These are phyloP conservation scores for Yamadazyma mexicana DNA, from an alignment of 1,139 yeast genomes.

Conservation along the genomic window DNA sequence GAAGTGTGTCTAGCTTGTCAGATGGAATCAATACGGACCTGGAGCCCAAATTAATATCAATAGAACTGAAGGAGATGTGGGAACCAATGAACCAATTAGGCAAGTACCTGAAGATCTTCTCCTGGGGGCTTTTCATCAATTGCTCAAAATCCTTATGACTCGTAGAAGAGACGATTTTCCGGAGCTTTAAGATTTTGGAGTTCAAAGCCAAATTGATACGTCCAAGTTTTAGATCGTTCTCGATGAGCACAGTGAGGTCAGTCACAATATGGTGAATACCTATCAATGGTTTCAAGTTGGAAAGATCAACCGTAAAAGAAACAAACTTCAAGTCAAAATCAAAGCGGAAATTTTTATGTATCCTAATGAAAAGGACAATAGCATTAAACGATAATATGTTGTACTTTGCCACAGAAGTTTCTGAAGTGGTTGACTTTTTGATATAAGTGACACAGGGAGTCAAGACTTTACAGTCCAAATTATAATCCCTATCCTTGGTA, in stretches of 20 bases:
- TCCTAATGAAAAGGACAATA: conserved; percentile 23
- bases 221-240: conserved; percentile 30
- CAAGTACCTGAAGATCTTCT: conserved; percentile 29
- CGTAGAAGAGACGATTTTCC: conserved; percentile 3
- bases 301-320: conserved; percentile 25
- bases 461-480: conserved; percentile 34
- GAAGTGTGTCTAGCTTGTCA: conserved; percentile 31
- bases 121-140: background rate
- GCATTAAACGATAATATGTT: conserved; percentile 25
- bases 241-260: conserved; percentile 27
- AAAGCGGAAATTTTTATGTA: conserved; percentile 32
- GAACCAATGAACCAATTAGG: conserved; percentile 50
- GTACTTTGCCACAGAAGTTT: conserved; percentile 9
- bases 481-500: conserved; percentile 35
- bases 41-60: conserved; percentile 50
- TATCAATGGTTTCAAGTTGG: conserved; percentile 29
- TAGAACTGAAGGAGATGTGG: conserved; percentile 29
- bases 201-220: conserved; percentile 30
- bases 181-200: conserved; percentile 21
- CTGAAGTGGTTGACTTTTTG: conserved; percentile 20
- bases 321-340: conserved; percentile 24
- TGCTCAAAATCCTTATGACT: background rate
- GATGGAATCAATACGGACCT: conserved; percentile 59
- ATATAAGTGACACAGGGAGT: conserved; percentile 34
- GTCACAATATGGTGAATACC: conserved; percentile 34